These are phyloP conservation scores for Noccaea bulbosa DNA, from an alignment of 345 rosid species.

Conservation along the genomic window DNA sequence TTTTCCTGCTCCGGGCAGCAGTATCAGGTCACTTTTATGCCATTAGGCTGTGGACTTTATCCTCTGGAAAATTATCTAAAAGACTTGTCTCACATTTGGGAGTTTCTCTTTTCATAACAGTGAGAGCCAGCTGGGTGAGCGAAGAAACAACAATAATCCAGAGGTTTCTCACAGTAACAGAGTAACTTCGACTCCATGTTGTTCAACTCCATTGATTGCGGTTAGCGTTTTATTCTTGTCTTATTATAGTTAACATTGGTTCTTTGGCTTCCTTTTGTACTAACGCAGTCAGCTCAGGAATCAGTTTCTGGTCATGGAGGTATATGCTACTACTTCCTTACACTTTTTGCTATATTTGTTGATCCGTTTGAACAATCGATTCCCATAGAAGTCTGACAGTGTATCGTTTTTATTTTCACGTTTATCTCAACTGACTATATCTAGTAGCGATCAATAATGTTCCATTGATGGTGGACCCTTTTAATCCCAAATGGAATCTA, in stretches of 20 bases:
- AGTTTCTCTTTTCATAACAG: slow-evolving; percentile 24
- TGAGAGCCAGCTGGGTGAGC: slow-evolving; percentile 36
- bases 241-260: slow-evolving; percentile 19
- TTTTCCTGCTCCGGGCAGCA: slow-evolving; percentile 47
- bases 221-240: slow-evolving; percentile 22
- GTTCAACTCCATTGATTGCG: slow-evolving; percentile 9
- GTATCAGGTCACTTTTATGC: slow-evolving; percentile 56
- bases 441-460: slow-evolving; percentile 4
- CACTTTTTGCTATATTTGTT: slow-evolving; percentile 10
- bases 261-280: slow-evolving; percentile 29
- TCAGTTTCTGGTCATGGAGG: slow-evolving; percentile 44
- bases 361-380: slow-evolving; percentile 20
- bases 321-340: slow-evolving; percentile 32
- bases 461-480: slow-evolving; percentile 8
- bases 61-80: slow-evolving; percentile 9
- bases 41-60: slow-evolving; percentile 6
- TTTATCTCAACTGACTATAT: slow-evolving; percentile 20
- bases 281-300: slow-evolving; percentile 36
- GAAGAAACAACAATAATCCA: slow-evolving; percentile 28
- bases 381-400: slow-evolving; percentile 2
- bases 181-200: slow-evolving; percentile 40
- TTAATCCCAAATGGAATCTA: slow-evolving; percentile 18
- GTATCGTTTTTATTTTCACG: neutral
- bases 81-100: slow-evolving; percentile 18
- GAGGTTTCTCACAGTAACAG: slow-evolving; percentile 35